phyloP scores from a whole-genome alignment of 1,284 basidiomycete genomes.

The Cystobasidiaceae sp. region DNA sequence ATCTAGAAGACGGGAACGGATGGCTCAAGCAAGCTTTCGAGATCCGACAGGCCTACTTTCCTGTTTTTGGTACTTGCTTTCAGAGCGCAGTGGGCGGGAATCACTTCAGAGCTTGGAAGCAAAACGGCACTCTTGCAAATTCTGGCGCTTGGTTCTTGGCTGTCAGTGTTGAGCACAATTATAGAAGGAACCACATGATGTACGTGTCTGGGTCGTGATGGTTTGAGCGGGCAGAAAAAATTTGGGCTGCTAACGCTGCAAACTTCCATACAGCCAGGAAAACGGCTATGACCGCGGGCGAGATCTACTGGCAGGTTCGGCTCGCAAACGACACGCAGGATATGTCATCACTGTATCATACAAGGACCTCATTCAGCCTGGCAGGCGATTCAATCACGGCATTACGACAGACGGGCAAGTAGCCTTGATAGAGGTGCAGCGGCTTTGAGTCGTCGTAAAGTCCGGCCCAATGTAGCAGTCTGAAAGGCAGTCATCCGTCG shows the following conservation, averaged over 20 bases:
- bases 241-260: constrained; percentile 42
- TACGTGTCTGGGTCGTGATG: constrained; percentile 37
- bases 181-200: constrained; percentile 44
- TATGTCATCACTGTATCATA: neutral
- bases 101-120: constrained; percentile 45
- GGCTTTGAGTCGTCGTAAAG: neutral
- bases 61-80: constrained; percentile 46
- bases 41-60: constrained; percentile 42
- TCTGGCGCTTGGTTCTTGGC: constrained; percentile 47
- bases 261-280: neutral
- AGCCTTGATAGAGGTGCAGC: neutral
- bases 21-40: constrained; percentile 45
- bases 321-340: neutral
- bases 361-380: neutral
- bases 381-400: neutral
- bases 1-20: constrained; percentile 45
- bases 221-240: constrained; percentile 44
- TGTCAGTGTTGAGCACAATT: constrained; percentile 45
- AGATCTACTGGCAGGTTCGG: neutral
- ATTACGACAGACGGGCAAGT: neutral
- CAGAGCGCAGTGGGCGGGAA: constrained; percentile 46
- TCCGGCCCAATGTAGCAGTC: no score
- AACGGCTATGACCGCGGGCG: neutral
- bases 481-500: no score
- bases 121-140: constrained; percentile 45